Evolutionary conservation across 2,329 filamentous ascomycete genomes (phyloP).

Genomic region (Plectosphaerella cucumerina): DNA sequence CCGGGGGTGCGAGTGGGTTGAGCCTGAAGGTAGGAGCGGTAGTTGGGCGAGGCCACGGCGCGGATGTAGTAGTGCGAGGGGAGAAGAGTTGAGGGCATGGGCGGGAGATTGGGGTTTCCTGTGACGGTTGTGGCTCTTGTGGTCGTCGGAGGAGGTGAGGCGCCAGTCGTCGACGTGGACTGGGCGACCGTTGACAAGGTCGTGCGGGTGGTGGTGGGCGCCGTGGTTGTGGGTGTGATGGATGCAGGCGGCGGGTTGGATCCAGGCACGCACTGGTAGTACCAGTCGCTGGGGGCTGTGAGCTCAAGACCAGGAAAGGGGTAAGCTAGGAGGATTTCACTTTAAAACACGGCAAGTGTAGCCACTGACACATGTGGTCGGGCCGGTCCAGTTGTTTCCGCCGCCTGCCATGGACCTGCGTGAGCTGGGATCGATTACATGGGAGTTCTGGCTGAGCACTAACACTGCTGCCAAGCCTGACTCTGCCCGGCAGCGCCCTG

Average conservation of each 20-base stretch:
- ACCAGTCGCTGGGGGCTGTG: conserved; percentile 4
- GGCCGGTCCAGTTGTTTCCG: conserved; percentile 7
- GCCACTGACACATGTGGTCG: conserved; percentile 8
- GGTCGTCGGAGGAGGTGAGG: not conserved
- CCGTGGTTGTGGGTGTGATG: conserved; percentile 1
- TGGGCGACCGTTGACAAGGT: conserved; percentile 5
- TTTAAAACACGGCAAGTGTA: conserved; percentile 10
- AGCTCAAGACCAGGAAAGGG: not conserved
- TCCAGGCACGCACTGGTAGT: conserved; percentile 10
- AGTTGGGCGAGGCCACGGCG: conserved; percentile 53
- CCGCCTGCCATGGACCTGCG: conserved; percentile 1
- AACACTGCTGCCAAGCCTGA: not conserved
- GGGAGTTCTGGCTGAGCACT: not conserved
- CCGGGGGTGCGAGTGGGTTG: conserved; percentile 37
- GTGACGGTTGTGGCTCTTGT: conserved; percentile 5
- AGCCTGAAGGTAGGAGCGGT: conserved; percentile 50
- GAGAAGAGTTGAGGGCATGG: conserved; percentile 34
- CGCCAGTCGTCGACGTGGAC: not conserved
- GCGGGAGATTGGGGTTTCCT: not conserved
- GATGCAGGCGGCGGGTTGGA: conserved; percentile 2
- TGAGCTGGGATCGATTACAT: not conserved
- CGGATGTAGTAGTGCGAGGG: conserved; percentile 53
- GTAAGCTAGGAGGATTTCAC: not conserved
- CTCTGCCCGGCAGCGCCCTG: not conserved
- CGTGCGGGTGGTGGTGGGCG: conserved; percentile 3